Base-by-base conservation (phyloP, 2,329 filamentous ascomycete species). In the Colletotrichum magnum region DNA sequence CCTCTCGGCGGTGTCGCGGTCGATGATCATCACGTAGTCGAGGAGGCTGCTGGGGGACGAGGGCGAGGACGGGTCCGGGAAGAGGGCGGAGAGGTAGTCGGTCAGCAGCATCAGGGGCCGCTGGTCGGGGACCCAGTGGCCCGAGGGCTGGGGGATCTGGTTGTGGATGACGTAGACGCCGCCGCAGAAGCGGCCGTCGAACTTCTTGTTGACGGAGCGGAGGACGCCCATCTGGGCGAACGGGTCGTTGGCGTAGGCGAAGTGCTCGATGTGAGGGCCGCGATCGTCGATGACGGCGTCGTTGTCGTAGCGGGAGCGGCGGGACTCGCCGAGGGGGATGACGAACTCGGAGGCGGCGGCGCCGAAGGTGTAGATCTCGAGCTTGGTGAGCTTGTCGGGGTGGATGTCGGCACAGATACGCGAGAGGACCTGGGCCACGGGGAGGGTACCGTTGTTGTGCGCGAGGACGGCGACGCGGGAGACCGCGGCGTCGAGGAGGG, bases 361-460 rank as follows among this genome's bases (percentile, higher is more conserved):
- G 9, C 83, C 82, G 58, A 84, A 84, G 0, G 83, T 84, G 74
- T 83, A 84, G 16, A 85, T 77, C 66, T 84, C 80, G 16, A 85
- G 76, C 68, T 80, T 82, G 47, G 77, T 70, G 13, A 80, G 75
- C 51, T 77, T 77, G 1, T 79, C 77, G 0, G 75, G 52, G 6
- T 81, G 77, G 3, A 84, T 69, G 41, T 84, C 82, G 45, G 78
- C 74, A 61, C 76, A 79, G 4, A 85, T 78, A 10, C 78, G 77
- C 5, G 78, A 69, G 7, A 84, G 75, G 3, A 78, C 77, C 51
- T 79, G 79, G 0, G 80, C 77, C 5, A 78, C 71, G 39, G 79
- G 76, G 10, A 80, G 66, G n/a, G 80, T 75, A 26, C 82, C 80
- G 7, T 77, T 78, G 68, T 80, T 81, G 75, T 84, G 82, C 9